Evolutionary conservation across 352 stramenopile genomes (phyloP).

Genomic region (Phytophthora nicotianae): DNA sequence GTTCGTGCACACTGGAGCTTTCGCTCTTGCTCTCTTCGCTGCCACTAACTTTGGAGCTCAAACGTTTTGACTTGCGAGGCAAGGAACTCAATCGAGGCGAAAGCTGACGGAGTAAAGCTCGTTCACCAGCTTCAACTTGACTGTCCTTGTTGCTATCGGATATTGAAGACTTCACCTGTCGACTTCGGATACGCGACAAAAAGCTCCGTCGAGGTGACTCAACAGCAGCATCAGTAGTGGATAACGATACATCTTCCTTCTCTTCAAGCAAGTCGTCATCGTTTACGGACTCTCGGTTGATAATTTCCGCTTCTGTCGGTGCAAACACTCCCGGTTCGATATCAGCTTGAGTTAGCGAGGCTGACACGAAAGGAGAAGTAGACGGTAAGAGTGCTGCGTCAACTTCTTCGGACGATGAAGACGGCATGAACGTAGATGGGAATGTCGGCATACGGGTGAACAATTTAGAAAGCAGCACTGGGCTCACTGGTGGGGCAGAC

Average conservation of each 20-base stretch:
- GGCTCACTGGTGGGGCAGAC: not conserved
- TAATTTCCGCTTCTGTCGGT: not conserved
- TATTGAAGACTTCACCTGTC: not conserved
- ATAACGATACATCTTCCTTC: slow-evolving; percentile 4
- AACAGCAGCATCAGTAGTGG: not conserved
- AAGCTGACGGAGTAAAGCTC: slow-evolving; percentile 9
- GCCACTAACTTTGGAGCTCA: slow-evolving; percentile 10
- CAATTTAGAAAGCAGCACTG: slow-evolving; percentile 18
- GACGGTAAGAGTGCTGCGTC: not conserved
- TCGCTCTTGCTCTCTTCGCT: slow-evolving; percentile 6
- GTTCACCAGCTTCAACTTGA: slow-evolving; percentile 10
- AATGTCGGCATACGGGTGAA: slow-evolving; percentile 16
- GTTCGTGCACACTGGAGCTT: slow-evolving; percentile 6
- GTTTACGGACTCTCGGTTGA: not conserved
- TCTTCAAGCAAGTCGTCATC: slow-evolving; percentile 13
- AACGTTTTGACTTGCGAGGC: slow-evolving; percentile 13
- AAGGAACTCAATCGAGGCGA: slow-evolving; percentile 31
- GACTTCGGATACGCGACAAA: not conserved
- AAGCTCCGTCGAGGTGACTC: not conserved
- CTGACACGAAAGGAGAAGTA: slow-evolving; percentile 1
- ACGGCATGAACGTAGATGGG: not conserved
- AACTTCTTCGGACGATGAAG: slow-evolving; percentile 1
- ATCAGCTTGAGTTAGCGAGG: not conserved
- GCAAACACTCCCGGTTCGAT: slow-evolving; percentile 9
- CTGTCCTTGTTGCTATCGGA: not conserved